These are phyloP conservation scores for Hyphopichia homilentoma DNA, from an alignment of 805 yeast genomes.

Conservation along the genomic window DNA sequence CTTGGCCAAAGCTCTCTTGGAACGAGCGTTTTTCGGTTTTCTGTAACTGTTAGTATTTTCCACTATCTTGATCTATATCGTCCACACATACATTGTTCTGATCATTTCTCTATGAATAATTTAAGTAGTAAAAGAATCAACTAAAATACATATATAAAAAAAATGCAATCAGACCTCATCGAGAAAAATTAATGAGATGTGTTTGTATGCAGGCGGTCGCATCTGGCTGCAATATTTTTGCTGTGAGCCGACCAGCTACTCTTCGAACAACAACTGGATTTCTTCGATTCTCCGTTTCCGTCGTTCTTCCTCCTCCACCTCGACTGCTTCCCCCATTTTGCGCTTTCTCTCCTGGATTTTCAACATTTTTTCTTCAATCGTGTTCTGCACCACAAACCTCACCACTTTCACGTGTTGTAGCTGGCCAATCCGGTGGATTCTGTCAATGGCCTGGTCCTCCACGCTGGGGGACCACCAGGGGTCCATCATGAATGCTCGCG, in stretches of 20 bases:
- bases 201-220: too few species aligned
- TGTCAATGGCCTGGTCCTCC: constrained; percentile 87
- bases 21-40: constrained; percentile 93
- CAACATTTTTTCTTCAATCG: constrained; percentile 87
- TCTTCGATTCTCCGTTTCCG: constrained; percentile 69
- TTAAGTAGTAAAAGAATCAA: too few species aligned
- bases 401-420: constrained; percentile 63
- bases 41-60: too few species aligned
- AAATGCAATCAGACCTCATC: too few species aligned
- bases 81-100: too few species aligned
- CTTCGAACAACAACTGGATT: constrained; percentile 62
- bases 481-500: constrained; percentile 85
- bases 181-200: too few species aligned
- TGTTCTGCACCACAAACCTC: constrained; percentile 75
- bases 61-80: too few species aligned
- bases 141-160: too few species aligned
- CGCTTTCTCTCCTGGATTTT: constrained; percentile 81
- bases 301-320: constrained; percentile 71
- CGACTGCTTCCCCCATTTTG: constrained; percentile 76
- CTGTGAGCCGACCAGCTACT: constrained; percentile 10
- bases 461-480: constrained; percentile 97
- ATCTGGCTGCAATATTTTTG: too few species aligned
- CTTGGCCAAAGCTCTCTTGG: constrained; percentile 89
- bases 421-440: constrained; percentile 92
- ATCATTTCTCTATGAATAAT: too few species aligned